Evolutionary conservation across 2,329 filamentous ascomycete species (phyloP), one percentile per base, ranked within the genome.

Genomic region (Beauveria bassiana): DNA sequence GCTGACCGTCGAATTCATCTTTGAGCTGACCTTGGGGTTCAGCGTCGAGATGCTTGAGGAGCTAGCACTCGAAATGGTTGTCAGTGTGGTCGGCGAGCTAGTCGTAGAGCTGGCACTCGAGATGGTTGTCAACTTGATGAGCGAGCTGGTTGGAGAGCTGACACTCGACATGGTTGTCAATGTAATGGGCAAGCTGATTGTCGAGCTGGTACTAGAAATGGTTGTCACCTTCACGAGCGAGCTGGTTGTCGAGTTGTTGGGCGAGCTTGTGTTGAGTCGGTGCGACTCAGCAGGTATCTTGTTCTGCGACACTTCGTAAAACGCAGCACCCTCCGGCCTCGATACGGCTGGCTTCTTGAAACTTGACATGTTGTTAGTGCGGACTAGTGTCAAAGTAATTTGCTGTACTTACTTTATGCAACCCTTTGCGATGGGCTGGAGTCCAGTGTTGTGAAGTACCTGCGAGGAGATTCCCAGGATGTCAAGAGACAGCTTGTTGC

Each of bases 361-460:
- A 26, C 52, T 59, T 59, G 42, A 9, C 10, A 2, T 24, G 1
- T 9, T 47, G 50, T 60, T 40, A 60, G 28, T 31, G 24, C 28
- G 18, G 1, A 26, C 22, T 40, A 42, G 43, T n/a, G 24, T 26
- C 18, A 5, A 24, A 12, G 10, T 16, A 26, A 18, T 43, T 9
- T n/a, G 9, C n/a, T 45, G 12, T n/a, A 61, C 68, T 68, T 61
- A 67, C 67, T 61, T 47, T 42, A 71, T 64, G 58, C 70, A 72
- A 14, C 57, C 60, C 9, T 61, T 64, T 4, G 63, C 55, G 7
- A 71, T 61, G 10, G 54, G 22, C 46, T 63, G 64, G 31, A 70
- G 64, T 5, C 64, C 55, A 0, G 68, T 68, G 38, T 72, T 69
- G n/a, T 68, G 34, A 3, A 69, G 59, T 5, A 65, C 52, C 26